Base-by-base conservation (phyloP, 179 eudicot genomes). In the Corrigiola litoralis region DNA sequence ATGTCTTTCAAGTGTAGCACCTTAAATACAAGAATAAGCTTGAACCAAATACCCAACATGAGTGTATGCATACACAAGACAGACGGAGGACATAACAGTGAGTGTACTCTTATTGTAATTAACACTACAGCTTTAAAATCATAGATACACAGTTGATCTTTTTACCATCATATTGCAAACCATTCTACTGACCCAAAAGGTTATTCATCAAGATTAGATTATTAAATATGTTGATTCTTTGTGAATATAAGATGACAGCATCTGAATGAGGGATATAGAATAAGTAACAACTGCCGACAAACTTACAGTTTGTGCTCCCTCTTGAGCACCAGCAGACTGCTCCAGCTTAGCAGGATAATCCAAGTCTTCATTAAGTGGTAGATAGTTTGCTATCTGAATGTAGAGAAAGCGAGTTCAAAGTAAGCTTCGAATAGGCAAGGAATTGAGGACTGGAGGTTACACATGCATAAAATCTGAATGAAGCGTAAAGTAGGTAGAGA, bases 341-440 rank as follows among this genome's bases (percentile, higher is more conserved):
- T 90, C 88, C 78, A 94, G 81, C 75, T 94, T 94, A 63, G 84
- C 81, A 67, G 99, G 99, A 68, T 90, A 94, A 62, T 94, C 83
- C 83, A 94, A 73, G 72, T 94, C 99, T 75, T 87, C 97, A 70
- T 82, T 84, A 25, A 83, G 60, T 61, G 99, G 99, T 31, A 86
- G 49, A 78, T 94, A 94, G 72, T 94, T 94, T 79, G 99, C 87
- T 70, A 94, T 94, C 99, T 94, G 58, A 53, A 73, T 38, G 42
- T 51, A 51, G 62, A 69, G 50, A 63, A 44, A 58, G 0, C 24
- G 20, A 40, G 42, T 42, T 36, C 42, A 72, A 45, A 41, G 16
- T 41, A 58, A 49, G 34, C 27, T 62, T 38, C 52, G 51, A 46
- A 71, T 27, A 65, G 45, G 50, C 3, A 64, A 52, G 5, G 28